phyloP scores from a whole-genome alignment of 805 yeast species.

The Ogataea zsoltii region DNA sequence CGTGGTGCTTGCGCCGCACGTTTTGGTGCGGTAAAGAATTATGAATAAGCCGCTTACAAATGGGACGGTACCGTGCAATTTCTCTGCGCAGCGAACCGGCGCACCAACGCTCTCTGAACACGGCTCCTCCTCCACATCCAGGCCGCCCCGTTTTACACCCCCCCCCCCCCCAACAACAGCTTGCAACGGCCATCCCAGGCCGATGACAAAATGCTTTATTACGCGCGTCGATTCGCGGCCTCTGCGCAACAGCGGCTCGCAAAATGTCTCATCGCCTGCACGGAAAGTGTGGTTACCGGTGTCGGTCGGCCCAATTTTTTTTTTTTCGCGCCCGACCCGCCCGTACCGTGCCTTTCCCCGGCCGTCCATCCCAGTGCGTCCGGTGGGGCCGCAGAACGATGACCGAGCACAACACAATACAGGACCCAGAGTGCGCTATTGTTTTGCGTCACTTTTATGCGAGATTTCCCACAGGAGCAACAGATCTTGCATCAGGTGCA shows the following conservation, averaged over 20 bases:
- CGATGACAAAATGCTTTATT: background rate
- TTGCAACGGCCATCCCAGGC: too few relatives aligned
- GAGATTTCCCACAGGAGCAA: constrained; percentile 7
- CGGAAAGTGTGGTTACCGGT: background rate
- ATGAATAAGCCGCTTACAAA: too few relatives aligned
- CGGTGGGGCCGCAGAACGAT: background rate
- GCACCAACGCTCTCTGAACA: too few relatives aligned
- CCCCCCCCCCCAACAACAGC: too few relatives aligned
- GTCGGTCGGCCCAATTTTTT: background rate
- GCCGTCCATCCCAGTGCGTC: background rate
- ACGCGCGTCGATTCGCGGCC: constrained; percentile 1
- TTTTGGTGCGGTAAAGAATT: too few relatives aligned
- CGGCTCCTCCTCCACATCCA: too few relatives aligned
- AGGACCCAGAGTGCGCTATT: background rate
- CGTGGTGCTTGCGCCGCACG: too few relatives aligned
- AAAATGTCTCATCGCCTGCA: constrained; percentile 1
- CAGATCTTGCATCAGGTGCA: constrained; percentile 3
- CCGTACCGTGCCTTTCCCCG: background rate
- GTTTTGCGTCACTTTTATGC: background rate
- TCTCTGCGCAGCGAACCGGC: too few relatives aligned
- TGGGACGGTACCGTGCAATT: too few relatives aligned
- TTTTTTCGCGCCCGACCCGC: background rate
- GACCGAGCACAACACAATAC: background rate
- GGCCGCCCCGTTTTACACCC: too few relatives aligned
- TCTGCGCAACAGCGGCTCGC: too few relatives aligned